Evolutionary conservation across 441 rosid species (phyloP), one percentile per base, ranked within the genome.

Genomic region (Bruguiera hainesii): DNA sequence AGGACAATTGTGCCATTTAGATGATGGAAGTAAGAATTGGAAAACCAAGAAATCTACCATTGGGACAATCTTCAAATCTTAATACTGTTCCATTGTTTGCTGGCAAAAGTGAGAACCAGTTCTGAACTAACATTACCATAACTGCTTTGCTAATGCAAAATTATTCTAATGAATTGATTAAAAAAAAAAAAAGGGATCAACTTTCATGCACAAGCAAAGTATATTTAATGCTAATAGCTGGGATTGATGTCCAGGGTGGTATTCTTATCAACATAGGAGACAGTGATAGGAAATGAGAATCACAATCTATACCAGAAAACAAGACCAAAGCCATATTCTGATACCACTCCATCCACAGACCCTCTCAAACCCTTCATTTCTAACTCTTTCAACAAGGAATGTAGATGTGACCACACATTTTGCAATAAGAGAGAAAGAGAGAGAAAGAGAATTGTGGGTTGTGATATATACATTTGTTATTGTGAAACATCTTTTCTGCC

Each of bases 201-300:
- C n/a, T 61, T 39, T 39, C 20, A 51, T 61, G 53, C 53, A 28
- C 15, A 46, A 46, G 33, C 50, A 59, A 65, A n/a, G 25, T 5
- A 28, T 23, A 1, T 7, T 4, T 57, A 39, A 16, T 37, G 64
- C 39, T 66, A 4, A 16, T 11, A 65, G 65, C 55, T 53, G 72
- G 52, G 77, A 70, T 69, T 28, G 60, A n/a, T 60, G 74, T 70
- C 60, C 73, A 74, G 75, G 67, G 37, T 76, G 74, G 72, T 76
- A 75, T 83, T 78, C 83, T 80, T 78, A 83, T 85, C 80, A 71
- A 61, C 83, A 72, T 71, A 73, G 76, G 62, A 76, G 81, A 77
- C 49, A 78, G 73, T 71, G 82, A 78, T 63, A 37, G 72, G 73
- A 60, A 55, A 71, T 68, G 74, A 64, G 76, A 78, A 79, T 80